Evolutionary conservation across 2,329 filamentous ascomycete species (phyloP).

Genomic region (Dactylonectria macrodidyma): DNA sequence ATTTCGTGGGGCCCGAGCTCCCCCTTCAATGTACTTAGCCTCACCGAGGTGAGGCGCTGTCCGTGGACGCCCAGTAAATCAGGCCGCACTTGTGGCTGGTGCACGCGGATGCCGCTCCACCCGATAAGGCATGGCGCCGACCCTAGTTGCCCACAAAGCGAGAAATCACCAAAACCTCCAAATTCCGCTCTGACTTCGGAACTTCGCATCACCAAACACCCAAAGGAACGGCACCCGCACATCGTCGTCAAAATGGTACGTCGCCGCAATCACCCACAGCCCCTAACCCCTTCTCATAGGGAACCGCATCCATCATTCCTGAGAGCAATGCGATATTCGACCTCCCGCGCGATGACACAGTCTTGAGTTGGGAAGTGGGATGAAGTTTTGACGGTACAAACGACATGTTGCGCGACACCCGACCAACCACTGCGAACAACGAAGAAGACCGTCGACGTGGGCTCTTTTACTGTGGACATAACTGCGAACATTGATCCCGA

Average conservation of each 20-base stretch:
- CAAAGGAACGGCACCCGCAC: slow-evolving; percentile 58
- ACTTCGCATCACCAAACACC: slow-evolving; percentile 61
- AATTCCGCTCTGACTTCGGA: slow-evolving; percentile 56
- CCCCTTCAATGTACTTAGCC: slow-evolving; percentile 32
- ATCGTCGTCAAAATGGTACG: slow-evolving; percentile 67
- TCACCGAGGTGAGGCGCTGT: slow-evolving; percentile 42
- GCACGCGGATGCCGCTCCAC: slow-evolving; percentile 46
- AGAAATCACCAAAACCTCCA: slow-evolving; percentile 61
- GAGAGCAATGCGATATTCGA: slow-evolving; percentile 44
- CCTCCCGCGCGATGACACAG: slow-evolving; percentile 51
- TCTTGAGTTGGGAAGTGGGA: slow-evolving; percentile 42
- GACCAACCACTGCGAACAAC: slow-evolving; percentile 35
- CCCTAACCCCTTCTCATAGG: slow-evolving; percentile 27
- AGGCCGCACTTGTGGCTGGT: slow-evolving; percentile 47
- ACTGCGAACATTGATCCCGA: slow-evolving; percentile 19
- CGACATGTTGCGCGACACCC: slow-evolving; percentile 36
- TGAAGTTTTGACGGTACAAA: slow-evolving; percentile 44
- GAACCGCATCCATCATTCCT: slow-evolving; percentile 19
- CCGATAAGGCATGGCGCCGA: slow-evolving; percentile 54
- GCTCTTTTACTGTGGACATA: slow-evolving; percentile 12
- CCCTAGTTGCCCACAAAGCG: slow-evolving; percentile 62
- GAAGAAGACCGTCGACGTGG: slow-evolving; percentile 28
- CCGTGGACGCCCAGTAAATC: slow-evolving; percentile 40
- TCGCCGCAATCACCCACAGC: slow-evolving; percentile 44
- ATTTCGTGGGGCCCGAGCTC: slow-evolving; percentile 44